Evolutionary conservation across 371 early-diverging fungal species (phyloP), one percentile per base, ranked within the genome.

Genomic region (Apophysomyces ossiformis): DNA sequence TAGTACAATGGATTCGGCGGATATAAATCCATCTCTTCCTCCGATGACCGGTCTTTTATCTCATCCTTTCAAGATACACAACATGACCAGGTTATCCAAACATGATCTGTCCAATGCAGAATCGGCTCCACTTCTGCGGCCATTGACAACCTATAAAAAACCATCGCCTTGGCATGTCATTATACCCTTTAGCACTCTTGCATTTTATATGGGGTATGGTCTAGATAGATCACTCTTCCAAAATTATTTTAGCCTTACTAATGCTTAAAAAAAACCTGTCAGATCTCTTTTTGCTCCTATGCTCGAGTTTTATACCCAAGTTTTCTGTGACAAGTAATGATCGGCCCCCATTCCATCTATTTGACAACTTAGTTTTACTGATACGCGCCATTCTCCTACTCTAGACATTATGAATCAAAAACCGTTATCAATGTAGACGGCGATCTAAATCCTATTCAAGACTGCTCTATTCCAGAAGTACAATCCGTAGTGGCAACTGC

Each of bases 401-500:
- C 12, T 47, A 77, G 77, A 68, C 72, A 77, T 45, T 75, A 77
- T 58, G 63, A 69, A 32, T 58, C 73, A 26, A 57, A 64, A 37
- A 54, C 43, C 5, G 12, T 16, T 1, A 57, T 45, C 57, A 63
- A 58, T 18, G 44, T 44, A 26, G 50, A 58, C n/a, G 65, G 47
- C 13, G 37, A 26, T 21, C 61, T 69, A 60, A 59, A 69, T 9
- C 74, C 80, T 9, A 56, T 72, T 9, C 69, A 69, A 57, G 69
- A 77, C 43, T 83, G 83, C 54, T 46, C 75, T 37, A 72, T 83
- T 9, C 83, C 83, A 32, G 77, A 78, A 71, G 70, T 83, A 9
- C 83, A 83, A 65, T 38, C 71, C 5, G 46, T 74, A 44, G 81
- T 83, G 11, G 73, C 79, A 7, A 41, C 67, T 26, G 73, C 69